Evolutionary conservation across 2,329 filamentous ascomycete species (phyloP), one percentile per base, ranked within the genome.

Genomic region (Trichocomaceae sp.): DNA sequence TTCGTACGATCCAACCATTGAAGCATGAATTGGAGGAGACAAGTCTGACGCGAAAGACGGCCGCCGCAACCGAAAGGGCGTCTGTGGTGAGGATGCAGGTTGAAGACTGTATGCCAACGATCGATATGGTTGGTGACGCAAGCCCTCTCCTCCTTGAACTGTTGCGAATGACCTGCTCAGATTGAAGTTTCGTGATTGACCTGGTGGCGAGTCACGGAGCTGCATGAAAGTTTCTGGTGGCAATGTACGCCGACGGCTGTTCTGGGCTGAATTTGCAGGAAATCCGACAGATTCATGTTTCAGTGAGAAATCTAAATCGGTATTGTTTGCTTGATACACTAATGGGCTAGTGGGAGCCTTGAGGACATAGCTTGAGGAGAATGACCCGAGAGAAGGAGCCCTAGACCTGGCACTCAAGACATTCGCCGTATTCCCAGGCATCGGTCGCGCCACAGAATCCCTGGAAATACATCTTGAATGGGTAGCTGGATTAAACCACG

Each of bases 1-100:
- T 71, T 99, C 93, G 63, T 96, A 99, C 1, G 92, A 96, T 2
- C 93, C 93, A 2, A 97, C 92, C 87, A 99, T 95, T 3, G 91
- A 91, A 8, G 92, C 91, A 70, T 95, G 90, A 55, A 92, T 88
- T 26, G 93, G 75, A 3, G 89, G 86, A 2, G 89, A 90, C 2
- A 78, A 75, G 46, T 96, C 91, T 0, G 86, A 84, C 15, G 82
- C 80, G 46, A 88, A 76, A 0, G 91, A 96, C 0, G 86, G 84
- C 44, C 90, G 79, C 69, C 15, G 82, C 76, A 20, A 77, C 76
- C 29, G 73, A 66, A 15, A 71, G 29, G 58, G 63, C 29, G 61
- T 66, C 60, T 59, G 75, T 60, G 64, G 77, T 15, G 67, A 75
- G 70, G 57, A 81, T 70, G 67, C 72, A 19, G 73, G 66, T 57